Base-by-base conservation (phyloP, 2,329 filamentous ascomycete genomes). In the Neurospora sp. region DNA sequence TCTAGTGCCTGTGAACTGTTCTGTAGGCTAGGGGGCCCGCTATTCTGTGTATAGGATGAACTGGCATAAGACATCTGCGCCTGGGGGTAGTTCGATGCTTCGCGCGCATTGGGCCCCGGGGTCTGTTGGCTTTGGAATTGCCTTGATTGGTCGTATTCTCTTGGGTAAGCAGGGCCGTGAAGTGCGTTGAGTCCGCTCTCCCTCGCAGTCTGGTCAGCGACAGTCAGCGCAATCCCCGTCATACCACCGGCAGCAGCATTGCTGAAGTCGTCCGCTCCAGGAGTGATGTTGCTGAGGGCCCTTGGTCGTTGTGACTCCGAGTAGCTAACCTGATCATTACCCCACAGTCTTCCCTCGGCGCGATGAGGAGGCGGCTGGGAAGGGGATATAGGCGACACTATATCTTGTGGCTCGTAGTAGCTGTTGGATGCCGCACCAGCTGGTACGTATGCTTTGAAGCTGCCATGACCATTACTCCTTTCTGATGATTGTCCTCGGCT, bases 181-280 rank as follows among this genome's bases (percentile, higher is more conserved):
- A 88, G 83, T 66, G 89, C 88, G 69, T 90, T 86, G 71, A 89
- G 74, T 33, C 89, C 90, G 78, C 88, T 90, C 74, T 90, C 86
- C 72, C 88, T 83, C 72, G 87, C 83, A 79, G 89, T 87, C 68
- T 83, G 84, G 74, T 90, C 88, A 67, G 90, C 89, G 67, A 91
- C 86, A 69, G 83, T 87, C 75, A 89, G 83, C 46, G 90, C 89
- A 71, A 92, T 87, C 69, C 89, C 89, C 38, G 89, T 84, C 79
- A 92, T 88, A 69, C 89, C 90, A 74, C 89, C 90, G 28, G 85
- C 83, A 17, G 90, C 87, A 46, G 82, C 79, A 67, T 87, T 83
- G 71, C 89, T 84, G 73, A 90, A 87, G 77, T 92, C 92, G 80
- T 92, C 89, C 71, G 87, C 84, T 40, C 87, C 89, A 1, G 88